These are phyloP conservation scores for Penicillium sp. DNA, from an alignment of 2,329 filamentous ascomycete species.

Conservation along the genomic window DNA sequence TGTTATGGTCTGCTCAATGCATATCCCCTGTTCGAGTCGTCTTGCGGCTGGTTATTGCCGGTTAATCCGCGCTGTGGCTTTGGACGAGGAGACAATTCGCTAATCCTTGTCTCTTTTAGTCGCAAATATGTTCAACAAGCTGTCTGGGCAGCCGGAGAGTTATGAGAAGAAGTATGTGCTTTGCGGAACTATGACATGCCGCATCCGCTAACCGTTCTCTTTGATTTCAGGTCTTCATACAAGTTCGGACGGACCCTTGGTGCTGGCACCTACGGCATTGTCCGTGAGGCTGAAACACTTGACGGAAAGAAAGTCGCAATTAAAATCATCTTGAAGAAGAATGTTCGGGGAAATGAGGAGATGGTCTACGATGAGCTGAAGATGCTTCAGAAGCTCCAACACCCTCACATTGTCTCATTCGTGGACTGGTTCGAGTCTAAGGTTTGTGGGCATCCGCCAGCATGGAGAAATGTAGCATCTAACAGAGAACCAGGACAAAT, in stretches of 20 bases:
- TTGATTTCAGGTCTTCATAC: slow-evolving; percentile 69
- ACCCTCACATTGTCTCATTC: slow-evolving; percentile 95
- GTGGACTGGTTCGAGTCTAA: slow-evolving; percentile 99
- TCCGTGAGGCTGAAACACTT: slow-evolving; percentile 86
- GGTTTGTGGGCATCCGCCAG: slow-evolving; percentile 53
- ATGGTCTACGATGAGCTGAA: slow-evolving; percentile 98
- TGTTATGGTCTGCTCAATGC: slow-evolving; percentile 1
- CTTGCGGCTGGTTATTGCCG: background rate
- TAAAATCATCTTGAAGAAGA: slow-evolving; percentile 99
- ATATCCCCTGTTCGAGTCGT: background rate
- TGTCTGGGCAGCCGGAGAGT: slow-evolving; percentile 93
- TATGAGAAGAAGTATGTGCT: slow-evolving; percentile 90
- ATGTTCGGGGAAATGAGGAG: slow-evolving; percentile 94
- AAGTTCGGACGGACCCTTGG: slow-evolving; percentile 90
- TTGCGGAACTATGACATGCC: background rate
- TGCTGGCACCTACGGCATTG: slow-evolving; percentile 96
- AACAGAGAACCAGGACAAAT: slow-evolving; percentile 74
- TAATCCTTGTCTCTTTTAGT: slow-evolving; percentile 55
- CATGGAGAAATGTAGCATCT: slow-evolving; percentile 3
- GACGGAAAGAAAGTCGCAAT: slow-evolving; percentile 80
- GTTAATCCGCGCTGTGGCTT: background rate
- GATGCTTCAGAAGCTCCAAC: slow-evolving; percentile 86
- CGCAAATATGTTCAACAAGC: slow-evolving; percentile 88
- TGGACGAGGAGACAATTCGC: background rate
- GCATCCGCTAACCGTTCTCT: background rate